phyloP scores from a whole-genome alignment of 768 basidiomycete genomes.

The Brasilioporus rufonigricans region DNA sequence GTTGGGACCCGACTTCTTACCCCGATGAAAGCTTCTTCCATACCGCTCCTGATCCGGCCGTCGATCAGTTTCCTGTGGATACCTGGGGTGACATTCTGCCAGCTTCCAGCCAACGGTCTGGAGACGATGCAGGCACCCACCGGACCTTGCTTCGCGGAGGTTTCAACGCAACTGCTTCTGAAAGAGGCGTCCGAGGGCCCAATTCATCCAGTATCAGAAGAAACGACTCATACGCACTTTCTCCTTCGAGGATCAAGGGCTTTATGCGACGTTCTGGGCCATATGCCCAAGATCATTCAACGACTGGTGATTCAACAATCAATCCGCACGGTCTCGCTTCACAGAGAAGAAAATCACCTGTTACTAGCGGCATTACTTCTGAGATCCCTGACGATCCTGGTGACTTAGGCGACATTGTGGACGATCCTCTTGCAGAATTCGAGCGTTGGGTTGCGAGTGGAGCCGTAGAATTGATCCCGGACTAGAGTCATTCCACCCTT shows the following conservation, averaged over 20 bases:
- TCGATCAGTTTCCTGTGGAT: neutral
- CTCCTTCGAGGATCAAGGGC: conserved; percentile 25
- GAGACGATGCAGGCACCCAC: conserved; percentile 9
- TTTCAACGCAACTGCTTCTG: neutral
- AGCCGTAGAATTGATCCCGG: conserved; percentile 49
- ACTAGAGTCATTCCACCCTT: conserved; percentile 10
- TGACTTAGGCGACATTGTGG: conserved; percentile 12
- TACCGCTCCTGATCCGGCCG: conserved; percentile 15
- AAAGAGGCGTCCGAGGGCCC: neutral
- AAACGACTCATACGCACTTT: conserved; percentile 12
- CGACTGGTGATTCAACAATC: neutral
- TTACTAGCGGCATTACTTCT: neutral
- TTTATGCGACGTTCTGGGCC: conserved; percentile 15
- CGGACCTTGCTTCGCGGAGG: neutral
- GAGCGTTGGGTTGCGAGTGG: conserved; percentile 70
- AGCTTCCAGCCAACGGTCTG: conserved; percentile 6
- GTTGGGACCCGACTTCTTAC: conserved; percentile 1
- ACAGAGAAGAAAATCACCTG: neutral
- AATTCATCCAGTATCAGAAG: neutral
- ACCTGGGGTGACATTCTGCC: conserved; percentile 1
- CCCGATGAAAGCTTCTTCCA: conserved; percentile 33
- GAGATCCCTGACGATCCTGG: neutral
- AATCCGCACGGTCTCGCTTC: neutral
- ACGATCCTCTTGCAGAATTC: conserved; percentile 62
- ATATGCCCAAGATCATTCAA: neutral